Evolutionary conservation across 2,329 filamentous ascomycete genomes (phyloP), one percentile per base, ranked within the genome.

Genomic region (Dissoconium aciculare): DNA sequence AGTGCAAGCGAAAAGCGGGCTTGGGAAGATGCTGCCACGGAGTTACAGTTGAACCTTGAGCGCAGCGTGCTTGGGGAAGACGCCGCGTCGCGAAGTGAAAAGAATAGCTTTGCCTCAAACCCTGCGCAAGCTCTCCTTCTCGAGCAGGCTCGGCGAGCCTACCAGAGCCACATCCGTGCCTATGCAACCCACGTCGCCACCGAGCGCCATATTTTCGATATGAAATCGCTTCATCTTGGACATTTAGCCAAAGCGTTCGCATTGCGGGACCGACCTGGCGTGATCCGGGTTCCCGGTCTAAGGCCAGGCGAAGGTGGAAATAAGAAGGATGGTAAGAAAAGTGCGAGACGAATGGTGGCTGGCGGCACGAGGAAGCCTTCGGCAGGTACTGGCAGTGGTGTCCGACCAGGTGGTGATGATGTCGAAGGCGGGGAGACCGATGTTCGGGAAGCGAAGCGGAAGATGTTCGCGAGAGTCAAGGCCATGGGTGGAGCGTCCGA

Each of bases 211-310:
- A 85, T 79, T 52, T 98, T 98, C 54, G 81, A 95, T 54, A 91
- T 94, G 56, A 84, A 82, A 37, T 72, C 81, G 47, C 60, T 98
- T 27, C 89, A 98, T 54, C 60, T 95, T 5, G 89, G 89, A 3
- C 89, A 98, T 62, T 63, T 89, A 41, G 87, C 87, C 5, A 98
- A 98, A 63, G 82, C 79, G 15, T 98, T 92, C 52, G 89, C 76
- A 2, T 60, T 98, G 42, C 69, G 91, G 40, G 89, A 98, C 54
- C 74, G 82, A 17, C 89, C 89, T 0, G 78, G 79, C 4, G 78
- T 80, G 29, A 91, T 98, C 38, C 59, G 59, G 19, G 60, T 64
- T 26, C 60, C 61, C 1, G 63, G 63, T 4, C 50, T 69, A 31
- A 52, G 67, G 23, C 64, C 61, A 5, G 60, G 59, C 27, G 56